Conservation (phyloP, 257 asterid species). For the Oldenlandia corymbosa region DNA sequence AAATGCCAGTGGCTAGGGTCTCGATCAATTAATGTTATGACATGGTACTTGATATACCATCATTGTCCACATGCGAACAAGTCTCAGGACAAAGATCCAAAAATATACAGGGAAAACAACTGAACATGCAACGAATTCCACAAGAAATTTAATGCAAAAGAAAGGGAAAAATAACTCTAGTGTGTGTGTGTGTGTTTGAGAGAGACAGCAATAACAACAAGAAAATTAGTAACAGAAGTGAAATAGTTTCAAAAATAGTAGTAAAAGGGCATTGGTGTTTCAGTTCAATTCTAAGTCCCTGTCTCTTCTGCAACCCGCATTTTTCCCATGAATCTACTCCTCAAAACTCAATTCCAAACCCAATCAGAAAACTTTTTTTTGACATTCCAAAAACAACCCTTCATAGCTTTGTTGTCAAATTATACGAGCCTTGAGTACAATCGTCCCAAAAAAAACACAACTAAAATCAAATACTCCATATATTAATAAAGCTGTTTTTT, state of each 20-base stretch:
- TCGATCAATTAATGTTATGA: neutral
- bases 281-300: constrained; percentile 32
- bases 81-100: neutral
- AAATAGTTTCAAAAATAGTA: constrained; percentile 4
- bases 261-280: constrained; percentile 10
- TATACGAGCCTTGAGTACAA: constrained; percentile 21
- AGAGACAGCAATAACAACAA: neutral
- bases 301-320: constrained; percentile 24
- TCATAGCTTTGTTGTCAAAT: constrained; percentile 27
- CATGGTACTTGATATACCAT: neutral
- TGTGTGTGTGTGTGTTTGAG: neutral
- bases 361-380: too few species aligned
- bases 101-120: constrained; percentile 1
- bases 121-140: neutral
- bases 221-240: neutral
- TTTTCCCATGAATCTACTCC: constrained; percentile 20
- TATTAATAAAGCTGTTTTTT: constrained; percentile 24
- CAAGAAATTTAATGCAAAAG: neutral
- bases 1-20: too few species aligned
- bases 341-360: too few species aligned
- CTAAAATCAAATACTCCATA: too few species aligned
- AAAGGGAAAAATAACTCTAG: neutral
- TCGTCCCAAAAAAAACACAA: too few species aligned
- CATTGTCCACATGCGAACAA: neutral
- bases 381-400: constrained; percentile 1